Base-by-base conservation (phyloP, 2,329 filamentous ascomycete genomes). In the Geosmithia morbida region DNA sequence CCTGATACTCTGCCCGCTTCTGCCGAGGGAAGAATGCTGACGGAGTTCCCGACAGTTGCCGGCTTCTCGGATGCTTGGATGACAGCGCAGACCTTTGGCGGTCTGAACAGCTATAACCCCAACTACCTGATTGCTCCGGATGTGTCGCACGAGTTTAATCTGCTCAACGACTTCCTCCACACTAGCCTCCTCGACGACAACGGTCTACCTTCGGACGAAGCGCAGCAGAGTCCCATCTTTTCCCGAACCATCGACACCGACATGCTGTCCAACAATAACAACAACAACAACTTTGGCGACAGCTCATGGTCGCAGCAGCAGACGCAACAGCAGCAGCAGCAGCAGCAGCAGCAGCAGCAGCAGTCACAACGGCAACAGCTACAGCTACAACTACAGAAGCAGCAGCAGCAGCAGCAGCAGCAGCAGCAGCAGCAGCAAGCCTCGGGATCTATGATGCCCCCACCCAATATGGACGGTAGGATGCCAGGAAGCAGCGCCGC, bases 91-190 rank as follows among this genome's bases (percentile, higher is more conserved):
- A 92, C 83, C 61, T 92, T 87, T 64, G 84, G 94, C 70, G 88
- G 96, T 65, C 92, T 96, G 82, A 87, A 92, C 67, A 87, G 81
- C 61, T 87, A 89, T 60, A 87, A 96, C 66, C 85, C 87, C 50
- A 92, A 86, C 59, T 97, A 92, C 70, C 89, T 95, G 83, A 94
- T 96, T 67, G 69, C 72, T 45, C 86, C 88, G 52, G 92, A 98
- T 66, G 86, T 96, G 56, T 89, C 85, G 51, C 92, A 92, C 67
- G 92, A 98, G 70, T 96, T 95, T 64, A 95, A 96, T 61, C 71
- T 97, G 46, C 79, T 98, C 59, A 94, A 94, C 70, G 90, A 98
- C 64, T 97, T 97, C 61, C 75, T 98, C 51, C 92, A 89, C 64
- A 94, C 82, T 55, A 94, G 87, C 60, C 70, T 96, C 48, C 75